Percentiles rank a stretch among this genome's conserved stretches.
These are phyloP conservation scores for Rhodamnia argentea DNA, from an alignment of 345 rosid genomes.

Conservation along the genomic window DNA sequence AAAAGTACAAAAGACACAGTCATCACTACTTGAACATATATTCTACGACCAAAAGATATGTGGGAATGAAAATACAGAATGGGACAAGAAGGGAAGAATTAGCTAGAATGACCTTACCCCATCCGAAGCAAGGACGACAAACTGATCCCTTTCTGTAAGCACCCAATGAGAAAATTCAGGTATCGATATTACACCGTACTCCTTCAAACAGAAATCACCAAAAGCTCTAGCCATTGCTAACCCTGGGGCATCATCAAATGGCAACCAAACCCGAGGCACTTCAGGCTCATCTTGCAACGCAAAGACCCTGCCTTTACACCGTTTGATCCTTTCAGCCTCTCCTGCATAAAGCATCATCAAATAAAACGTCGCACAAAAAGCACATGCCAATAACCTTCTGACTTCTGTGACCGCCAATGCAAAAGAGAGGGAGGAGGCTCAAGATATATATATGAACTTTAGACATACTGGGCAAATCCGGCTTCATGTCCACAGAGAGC, in stretches of 20 bases:
- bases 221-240: constrained; percentile 99
- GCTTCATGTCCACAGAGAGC: constrained; percentile 94
- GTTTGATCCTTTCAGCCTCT: constrained; percentile 95
- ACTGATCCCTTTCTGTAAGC: constrained; percentile 84
- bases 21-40: background rate
- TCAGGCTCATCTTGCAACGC: constrained; percentile 99
- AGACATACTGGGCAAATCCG: constrained; percentile 88
- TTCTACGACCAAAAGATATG: background rate
- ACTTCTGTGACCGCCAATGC: background rate
- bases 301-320: constrained; percentile 95
- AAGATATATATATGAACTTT: background rate
- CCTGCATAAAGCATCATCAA: constrained; percentile 25
- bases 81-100: background rate
- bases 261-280: constrained; percentile 96
- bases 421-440: background rate
- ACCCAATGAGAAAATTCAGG: constrained; percentile 87
- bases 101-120: constrained; percentile 44
- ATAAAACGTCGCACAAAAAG: background rate
- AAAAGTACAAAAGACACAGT: background rate
- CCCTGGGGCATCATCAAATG: constrained; percentile 99
- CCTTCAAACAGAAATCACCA: constrained; percentile 98
- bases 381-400: background rate
- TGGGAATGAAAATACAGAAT: background rate
- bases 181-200: constrained; percentile 89
- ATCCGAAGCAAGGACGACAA: constrained; percentile 95